These are phyloP conservation scores for Carex scoparia DNA, from an alignment of 176 grass and related monocot species.

Conservation along the genomic window DNA sequence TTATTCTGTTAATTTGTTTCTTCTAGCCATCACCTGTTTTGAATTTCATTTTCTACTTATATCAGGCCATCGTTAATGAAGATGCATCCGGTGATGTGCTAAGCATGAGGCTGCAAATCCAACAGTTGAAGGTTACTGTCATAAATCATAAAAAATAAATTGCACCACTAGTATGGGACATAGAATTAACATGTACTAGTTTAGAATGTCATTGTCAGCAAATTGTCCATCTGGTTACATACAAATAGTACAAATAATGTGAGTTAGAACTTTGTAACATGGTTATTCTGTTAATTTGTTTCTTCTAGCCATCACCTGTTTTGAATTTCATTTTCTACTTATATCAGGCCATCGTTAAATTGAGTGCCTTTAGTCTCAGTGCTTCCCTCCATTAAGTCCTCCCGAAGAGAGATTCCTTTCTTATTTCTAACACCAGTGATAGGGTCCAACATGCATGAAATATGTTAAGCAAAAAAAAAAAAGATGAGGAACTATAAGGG, in stretches of 20 bases:
- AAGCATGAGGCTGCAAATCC: slow-evolving; percentile 92
- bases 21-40: slow-evolving; percentile 4
- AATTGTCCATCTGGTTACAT: background rate
- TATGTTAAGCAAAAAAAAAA: background rate
- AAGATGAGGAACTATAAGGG: background rate
- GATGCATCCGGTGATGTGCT: slow-evolving; percentile 93
- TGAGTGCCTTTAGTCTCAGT: background rate
- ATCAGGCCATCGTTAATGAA: slow-evolving; percentile 88
- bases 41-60: slow-evolving; percentile 20
- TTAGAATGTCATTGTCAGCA: background rate
- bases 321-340: slow-evolving; percentile 23
- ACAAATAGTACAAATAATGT: slow-evolving; percentile 25
- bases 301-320: background rate
- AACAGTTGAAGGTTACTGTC: slow-evolving; percentile 75
- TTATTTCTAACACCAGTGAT: too few relatives aligned
- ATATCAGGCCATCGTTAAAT: slow-evolving; percentile 77
- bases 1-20: background rate
- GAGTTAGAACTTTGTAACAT: slow-evolving; percentile 18
- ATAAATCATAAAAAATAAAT: background rate
- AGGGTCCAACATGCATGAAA: background rate
- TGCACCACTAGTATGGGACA: background rate
- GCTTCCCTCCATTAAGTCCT: background rate
- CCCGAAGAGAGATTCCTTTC: too few relatives aligned
- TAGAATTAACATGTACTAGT: background rate
- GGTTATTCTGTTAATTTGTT: background rate